Evolutionary conservation across 768 basidiomycete genomes (phyloP), one percentile per base, ranked within the genome.

Genomic region (Suillus discolor): DNA sequence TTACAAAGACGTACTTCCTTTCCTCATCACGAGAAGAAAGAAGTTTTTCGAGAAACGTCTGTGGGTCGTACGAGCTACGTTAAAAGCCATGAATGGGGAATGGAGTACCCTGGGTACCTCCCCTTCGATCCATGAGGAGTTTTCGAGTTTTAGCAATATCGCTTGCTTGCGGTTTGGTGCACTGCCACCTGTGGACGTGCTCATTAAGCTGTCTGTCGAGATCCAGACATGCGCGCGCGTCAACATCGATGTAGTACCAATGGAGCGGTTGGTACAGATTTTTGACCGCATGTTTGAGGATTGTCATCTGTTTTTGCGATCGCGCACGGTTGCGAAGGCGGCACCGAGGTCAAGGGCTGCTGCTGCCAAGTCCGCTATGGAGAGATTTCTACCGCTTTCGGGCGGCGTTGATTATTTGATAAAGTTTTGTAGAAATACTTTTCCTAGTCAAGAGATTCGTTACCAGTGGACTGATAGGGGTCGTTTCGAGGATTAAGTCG

Each of bases 1-100:
- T 28, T 59, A 59, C 57, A 59, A 59, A 28, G 57, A 59, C 39
- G 18, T 59, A 12, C 39, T 59, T 20, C 57, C 57, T 20, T 59
- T 59, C 57, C 57, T 59, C 39, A 39, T 59, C 25, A 59, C 39
- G 25, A 59, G 39, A 59, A 39, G 57, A 23, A 59, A 16, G 39
- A 41, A 28, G 25, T 59, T 59, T 23, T 41, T 59, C 39, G 25
- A 59, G 39, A 59, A 25, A 41, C 57, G 57, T 23, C 57, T 59
- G 11, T 11, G 57, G 16, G 16, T 6, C 2, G 5, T 59, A 41
- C 39, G 39, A 59, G 25, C 16, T 6, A 39, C 57, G 23, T 25
- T 59, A 18, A 39, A 16, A 41, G 39, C 39, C 2, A 41, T 59
- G 39, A 20, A 41, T 9, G 25, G 18, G 25, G 39, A 59, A 18